Conservation (phyloP, 768 basidiomycete genomes). For the Leccinum sublutescens region DNA sequence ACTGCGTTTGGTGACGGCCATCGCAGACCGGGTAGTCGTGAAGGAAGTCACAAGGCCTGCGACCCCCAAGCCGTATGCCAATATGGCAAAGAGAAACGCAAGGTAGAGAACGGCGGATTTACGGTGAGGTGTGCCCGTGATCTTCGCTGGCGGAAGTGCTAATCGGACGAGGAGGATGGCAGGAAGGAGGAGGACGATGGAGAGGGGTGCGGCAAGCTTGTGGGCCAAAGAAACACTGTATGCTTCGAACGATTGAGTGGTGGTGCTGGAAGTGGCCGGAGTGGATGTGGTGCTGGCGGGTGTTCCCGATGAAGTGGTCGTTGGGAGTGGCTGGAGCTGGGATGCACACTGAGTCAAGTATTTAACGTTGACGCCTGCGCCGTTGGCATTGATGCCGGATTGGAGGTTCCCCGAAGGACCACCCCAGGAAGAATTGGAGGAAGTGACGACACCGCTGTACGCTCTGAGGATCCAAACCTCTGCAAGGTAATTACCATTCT, state of each 20-base stretch:
- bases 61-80: slow-evolving; percentile 58
- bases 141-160: slow-evolving; percentile 37
- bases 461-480: slow-evolving; percentile 80
- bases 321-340: slow-evolving; percentile 26
- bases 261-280: slow-evolving; percentile 7
- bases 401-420: slow-evolving; percentile 63
- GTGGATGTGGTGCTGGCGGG: slow-evolving; percentile 13
- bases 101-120: slow-evolving; percentile 34
- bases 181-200: slow-evolving; percentile 44
- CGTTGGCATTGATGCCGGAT: slow-evolving; percentile 62
- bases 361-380: slow-evolving; percentile 60
- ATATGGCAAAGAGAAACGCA: slow-evolving; percentile 40
- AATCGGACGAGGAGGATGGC: slow-evolving; percentile 43
- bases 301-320: slow-evolving; percentile 22
- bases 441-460: slow-evolving; percentile 60
- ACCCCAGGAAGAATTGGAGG: slow-evolving; percentile 60
- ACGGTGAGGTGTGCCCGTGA: slow-evolving; percentile 19
- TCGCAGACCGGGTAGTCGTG: slow-evolving; percentile 45
- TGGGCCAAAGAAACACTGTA: slow-evolving; percentile 47
- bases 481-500: slow-evolving; percentile 60
- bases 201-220: slow-evolving; percentile 48
- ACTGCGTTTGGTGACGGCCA: slow-evolving; percentile 33
- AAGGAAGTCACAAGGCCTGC: slow-evolving; percentile 63
- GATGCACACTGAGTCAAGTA: slow-evolving; percentile 64
- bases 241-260: slow-evolving; percentile 21